Percentiles rank a stretch among this genome's conserved stretches.
Conservation (phyloP, 768 basidiomycete species). For the Pleurotus salmoneostramineus region DNA sequence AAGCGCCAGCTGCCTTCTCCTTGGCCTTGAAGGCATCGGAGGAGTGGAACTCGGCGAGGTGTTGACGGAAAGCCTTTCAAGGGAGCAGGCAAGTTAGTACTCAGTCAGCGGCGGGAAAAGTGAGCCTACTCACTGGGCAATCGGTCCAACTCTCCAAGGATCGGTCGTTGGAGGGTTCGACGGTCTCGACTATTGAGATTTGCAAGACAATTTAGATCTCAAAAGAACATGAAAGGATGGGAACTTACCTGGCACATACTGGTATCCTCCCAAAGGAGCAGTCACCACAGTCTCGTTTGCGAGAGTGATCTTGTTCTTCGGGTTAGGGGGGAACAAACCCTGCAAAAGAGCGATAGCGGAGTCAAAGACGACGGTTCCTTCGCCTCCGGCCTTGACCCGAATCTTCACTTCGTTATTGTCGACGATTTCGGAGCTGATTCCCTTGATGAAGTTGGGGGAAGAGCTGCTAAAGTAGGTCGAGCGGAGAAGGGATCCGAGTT, state of each 20-base stretch:
- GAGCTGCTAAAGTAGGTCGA: conserved; percentile 60
- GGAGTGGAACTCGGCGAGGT: conserved; percentile 53
- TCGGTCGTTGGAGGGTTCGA: conserved; percentile 79
- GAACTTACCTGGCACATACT: conserved; percentile 72
- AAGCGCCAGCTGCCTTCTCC: conserved; percentile 52
- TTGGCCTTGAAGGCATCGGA: conserved; percentile 66
- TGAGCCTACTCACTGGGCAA: conserved; percentile 35
- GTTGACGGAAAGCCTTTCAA: conserved; percentile 58
- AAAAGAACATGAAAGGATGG: background rate
- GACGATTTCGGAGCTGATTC: conserved; percentile 63
- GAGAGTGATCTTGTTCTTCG: conserved; percentile 65
- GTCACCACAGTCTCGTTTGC: conserved; percentile 73
- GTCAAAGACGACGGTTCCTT: conserved; percentile 85
- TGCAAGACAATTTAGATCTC: background rate
- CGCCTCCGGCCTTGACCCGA: conserved; percentile 79
- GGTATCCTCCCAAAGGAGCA: conserved; percentile 79
- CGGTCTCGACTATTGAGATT: conserved; percentile 62
- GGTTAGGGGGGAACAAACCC: conserved; percentile 82
- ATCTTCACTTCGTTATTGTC: conserved; percentile 72
- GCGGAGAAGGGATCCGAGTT: conserved; percentile 60
- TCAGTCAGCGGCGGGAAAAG: background rate
- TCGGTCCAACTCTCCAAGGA: conserved; percentile 78
- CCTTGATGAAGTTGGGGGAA: conserved; percentile 68
- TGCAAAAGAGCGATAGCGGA: conserved; percentile 82
- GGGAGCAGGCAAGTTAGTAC: background rate